Evolutionary conservation across 2,329 filamentous ascomycete genomes (phyloP), one percentile per base, ranked within the genome.

Genomic region (Phyllosticta paracitricarpa): DNA sequence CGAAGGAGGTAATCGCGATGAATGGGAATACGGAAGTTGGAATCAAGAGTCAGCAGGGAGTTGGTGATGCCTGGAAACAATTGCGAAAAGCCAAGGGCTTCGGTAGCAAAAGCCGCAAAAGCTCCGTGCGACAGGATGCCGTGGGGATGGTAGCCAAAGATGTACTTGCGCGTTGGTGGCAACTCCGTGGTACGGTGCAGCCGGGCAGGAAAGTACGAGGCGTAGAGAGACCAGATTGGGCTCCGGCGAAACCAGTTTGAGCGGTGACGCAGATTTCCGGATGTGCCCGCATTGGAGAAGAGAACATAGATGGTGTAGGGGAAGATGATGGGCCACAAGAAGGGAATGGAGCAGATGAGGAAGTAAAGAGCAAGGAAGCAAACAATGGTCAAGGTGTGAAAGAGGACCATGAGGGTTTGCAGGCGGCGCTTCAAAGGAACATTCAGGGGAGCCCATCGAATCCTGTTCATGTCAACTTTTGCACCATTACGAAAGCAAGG

Each of bases 51-150:
- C 35, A 97, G 79, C 24, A 97, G 79, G 7, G 89, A 92, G 75
- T 97, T 97, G 54, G 89, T 96, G 73, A 99, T 96, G 63, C 91
- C 93, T 0, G 94, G 94, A 69, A 97, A 99, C 64, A 96, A 84
- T 61, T 89, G 84, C 0, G 84, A 82, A 73, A 97, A 97, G 0
- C 91, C 91, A 0, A 97, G 81, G 0, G 91, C 91, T 68, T 97
- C 92, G 0, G 93, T 97, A 3, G 82, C 89, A 70, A 97, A 97
- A 4, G 92, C 89, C 4, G 86, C 89, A 77, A 93, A 97, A 0
- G 92, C 93, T n/a, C 93, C 94, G 68, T 97, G 91, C 4, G 89
- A 94, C 69, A 99, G 97, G 73, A 99, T 97, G 25, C 94, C 93
- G 71, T 99, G 94, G 0, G 94, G 94, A 69, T 97, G 94, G 73